Base-by-base conservation (phyloP, 345 rosid species). In the Brassica juncea region DNA sequence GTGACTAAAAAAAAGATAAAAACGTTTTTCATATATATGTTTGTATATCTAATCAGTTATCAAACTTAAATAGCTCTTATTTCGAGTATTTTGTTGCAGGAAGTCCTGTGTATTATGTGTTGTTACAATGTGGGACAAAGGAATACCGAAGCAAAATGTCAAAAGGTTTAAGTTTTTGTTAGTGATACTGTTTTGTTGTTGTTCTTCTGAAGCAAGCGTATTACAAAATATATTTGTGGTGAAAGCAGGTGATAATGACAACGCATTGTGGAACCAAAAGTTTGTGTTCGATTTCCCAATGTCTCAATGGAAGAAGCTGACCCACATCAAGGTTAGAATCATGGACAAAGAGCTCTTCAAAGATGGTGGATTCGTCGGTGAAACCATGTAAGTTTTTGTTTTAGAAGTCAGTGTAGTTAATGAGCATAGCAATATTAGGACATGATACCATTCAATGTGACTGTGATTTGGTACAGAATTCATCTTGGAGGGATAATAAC, bases 211-310 rank as follows among this genome's bases (percentile, higher is more conserved):
- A 23, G 28, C 71, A 64, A 47, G 19, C 12, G 6, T 70, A 19
- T 68, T 25, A 14, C 14, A 7, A 6, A 59, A 39, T 10, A 9
- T 6, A 14, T 3, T 14, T 37, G 44, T 42, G 25, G 49, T 66
- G 27, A 68, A 42, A 74, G 77, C 80, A 92, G 95, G 86, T 77
- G 82, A 85, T 77, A 82, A 84, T 73, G 83, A 81, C 5, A 84
- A 82, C 16, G 88, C 86, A 42, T 64, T 86, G 83, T 94, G 99
- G 99, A 92, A 94, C 83, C 87, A 94, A 86, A 94, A 94, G 83
- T 88, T 95, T 82, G 75, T 44, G 37, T 90, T 93, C 16, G 86
- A 88, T 65, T 87, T 82, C 70, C 87, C 87, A 0, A 70, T 85
- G 21, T 64, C 76, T 47, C 84, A 89, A 27, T 92, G 95, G 91